phyloP scores from a whole-genome alignment of 1,284 basidiomycete genomes.

The Xanthoconium separans region DNA sequence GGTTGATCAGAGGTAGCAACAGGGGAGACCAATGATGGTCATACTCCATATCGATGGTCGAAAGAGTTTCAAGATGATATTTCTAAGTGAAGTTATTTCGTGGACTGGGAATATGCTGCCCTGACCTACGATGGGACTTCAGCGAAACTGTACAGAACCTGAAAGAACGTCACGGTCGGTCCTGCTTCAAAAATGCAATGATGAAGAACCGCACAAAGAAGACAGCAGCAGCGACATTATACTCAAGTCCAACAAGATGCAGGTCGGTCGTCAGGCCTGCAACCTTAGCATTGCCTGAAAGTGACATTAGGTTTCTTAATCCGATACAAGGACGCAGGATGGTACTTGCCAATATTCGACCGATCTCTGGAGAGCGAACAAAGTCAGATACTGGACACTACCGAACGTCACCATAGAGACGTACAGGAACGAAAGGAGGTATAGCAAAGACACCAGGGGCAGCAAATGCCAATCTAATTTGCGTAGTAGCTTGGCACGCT shows the following conservation, averaged over 20 bases:
- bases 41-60: conserved; percentile 49
- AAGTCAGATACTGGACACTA: background rate
- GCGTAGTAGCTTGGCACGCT: conserved; percentile 39
- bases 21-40: conserved; percentile 3
- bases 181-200: background rate
- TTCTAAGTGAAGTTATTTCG: conserved; percentile 31
- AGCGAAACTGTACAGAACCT: conserved; percentile 46
- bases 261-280: conserved; percentile 45
- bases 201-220: conserved; percentile 41
- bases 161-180: background rate
- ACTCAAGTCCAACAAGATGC: conserved; percentile 40
- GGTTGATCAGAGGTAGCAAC: background rate
- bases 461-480: conserved; percentile 52
- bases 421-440: conserved; percentile 57
- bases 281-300: conserved; percentile 34
- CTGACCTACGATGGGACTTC: conserved; percentile 48
- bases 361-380: conserved; percentile 32
- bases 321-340: background rate
- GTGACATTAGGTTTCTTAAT: background rate
- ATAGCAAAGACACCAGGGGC: conserved; percentile 55
- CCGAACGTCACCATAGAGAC: background rate
- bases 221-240: conserved; percentile 48
- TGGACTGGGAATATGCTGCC: background rate
- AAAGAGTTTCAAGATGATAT: conserved; percentile 45
- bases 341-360: conserved; percentile 32